Percentiles rank a stretch among this genome's conserved stretches.
Conservation (phyloP, 306 rosid genomes). For the Cucurbita argyrosperma region DNA sequence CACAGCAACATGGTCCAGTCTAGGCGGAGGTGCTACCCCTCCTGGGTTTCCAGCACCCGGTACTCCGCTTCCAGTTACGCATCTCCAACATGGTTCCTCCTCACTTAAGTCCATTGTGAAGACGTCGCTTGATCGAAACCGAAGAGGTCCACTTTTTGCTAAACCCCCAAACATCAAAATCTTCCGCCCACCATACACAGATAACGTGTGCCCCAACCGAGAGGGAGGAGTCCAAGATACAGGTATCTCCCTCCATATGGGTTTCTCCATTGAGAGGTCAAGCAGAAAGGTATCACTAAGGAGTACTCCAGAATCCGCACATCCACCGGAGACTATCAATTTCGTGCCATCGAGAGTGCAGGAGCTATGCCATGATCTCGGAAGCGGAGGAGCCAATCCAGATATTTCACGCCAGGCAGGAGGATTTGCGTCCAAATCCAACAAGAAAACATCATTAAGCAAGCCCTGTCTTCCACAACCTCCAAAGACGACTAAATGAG, state of each 20-base stretch:
- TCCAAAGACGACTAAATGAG: constrained; percentile 90
- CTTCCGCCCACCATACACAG: constrained; percentile 96
- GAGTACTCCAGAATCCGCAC: constrained; percentile 98
- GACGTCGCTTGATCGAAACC: constrained; percentile 92
- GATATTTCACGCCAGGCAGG: constrained; percentile 98
- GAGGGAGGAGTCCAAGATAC: constrained; percentile 98
- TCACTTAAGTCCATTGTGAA: constrained; percentile 93
- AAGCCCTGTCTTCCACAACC: constrained; percentile 97
- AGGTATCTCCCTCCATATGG: constrained; percentile 95
- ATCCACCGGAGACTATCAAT: constrained; percentile 97
- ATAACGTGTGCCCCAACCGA: constrained; percentile 84
- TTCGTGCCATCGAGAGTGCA: constrained; percentile 98
- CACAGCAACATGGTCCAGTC: constrained; percentile 97
- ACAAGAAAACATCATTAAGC: constrained; percentile 91
- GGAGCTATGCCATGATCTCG: constrained; percentile 99
- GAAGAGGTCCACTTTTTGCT: constrained; percentile 95
- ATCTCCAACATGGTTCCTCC: constrained; percentile 97
- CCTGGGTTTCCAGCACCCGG: constrained; percentile 98
- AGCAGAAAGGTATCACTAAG: constrained; percentile 92
- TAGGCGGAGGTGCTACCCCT: constrained; percentile 96
- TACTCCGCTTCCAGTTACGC: constrained; percentile 91
- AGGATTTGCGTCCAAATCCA: constrained; percentile 89
- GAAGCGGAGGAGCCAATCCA: constrained; percentile 98
- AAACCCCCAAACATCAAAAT: constrained; percentile 98
- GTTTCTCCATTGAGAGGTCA: constrained; percentile 96